These are phyloP conservation scores for Dichotomopilus funicola DNA, from an alignment of 2,329 filamentous ascomycete genomes.

Conservation along the genomic window DNA sequence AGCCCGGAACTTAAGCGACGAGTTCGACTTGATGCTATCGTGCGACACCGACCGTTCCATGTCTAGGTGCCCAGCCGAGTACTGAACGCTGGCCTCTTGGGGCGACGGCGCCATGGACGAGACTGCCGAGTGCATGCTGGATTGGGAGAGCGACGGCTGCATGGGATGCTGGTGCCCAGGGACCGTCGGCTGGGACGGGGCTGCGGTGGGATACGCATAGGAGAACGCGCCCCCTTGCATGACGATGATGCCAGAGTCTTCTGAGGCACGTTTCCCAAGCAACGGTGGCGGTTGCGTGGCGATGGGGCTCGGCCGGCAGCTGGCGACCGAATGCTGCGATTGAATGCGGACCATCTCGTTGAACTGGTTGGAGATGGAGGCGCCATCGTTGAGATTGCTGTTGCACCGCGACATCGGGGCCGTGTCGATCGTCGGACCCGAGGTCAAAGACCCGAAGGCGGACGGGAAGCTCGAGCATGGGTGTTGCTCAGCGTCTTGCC, in stretches of 20 bases:
- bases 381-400: slow-evolving; percentile 32
- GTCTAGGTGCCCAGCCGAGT: slow-evolving; percentile 15
- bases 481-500: slow-evolving; percentile 11
- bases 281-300: slow-evolving; percentile 13
- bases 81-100: slow-evolving; percentile 6
- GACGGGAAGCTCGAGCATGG: slow-evolving; percentile 28
- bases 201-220: slow-evolving; percentile 17
- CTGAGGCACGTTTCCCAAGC: slow-evolving; percentile 27
- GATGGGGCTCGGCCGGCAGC: slow-evolving; percentile 16
- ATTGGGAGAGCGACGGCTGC: slow-evolving; percentile 19
- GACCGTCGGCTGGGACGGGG: slow-evolving; percentile 10
- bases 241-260: slow-evolving; percentile 26
- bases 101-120: slow-evolving; percentile 9
- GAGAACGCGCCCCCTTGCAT: slow-evolving; percentile 4
- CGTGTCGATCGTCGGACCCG: slow-evolving; percentile 33
- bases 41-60: slow-evolving; percentile 44
- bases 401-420: slow-evolving; percentile 37
- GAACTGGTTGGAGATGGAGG: slow-evolving; percentile 25
- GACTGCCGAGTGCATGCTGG: slow-evolving; percentile 13
- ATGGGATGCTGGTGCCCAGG: slow-evolving; percentile 17
- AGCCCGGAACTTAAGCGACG: slow-evolving; percentile 39
- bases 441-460: slow-evolving; percentile 39
- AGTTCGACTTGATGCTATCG: slow-evolving; percentile 39
- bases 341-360: slow-evolving; percentile 33
- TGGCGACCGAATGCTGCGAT: slow-evolving; percentile 32